phyloP scores from a whole-genome alignment of 1,284 basidiomycete species.

The Papiliotrema laurentii region DNA sequence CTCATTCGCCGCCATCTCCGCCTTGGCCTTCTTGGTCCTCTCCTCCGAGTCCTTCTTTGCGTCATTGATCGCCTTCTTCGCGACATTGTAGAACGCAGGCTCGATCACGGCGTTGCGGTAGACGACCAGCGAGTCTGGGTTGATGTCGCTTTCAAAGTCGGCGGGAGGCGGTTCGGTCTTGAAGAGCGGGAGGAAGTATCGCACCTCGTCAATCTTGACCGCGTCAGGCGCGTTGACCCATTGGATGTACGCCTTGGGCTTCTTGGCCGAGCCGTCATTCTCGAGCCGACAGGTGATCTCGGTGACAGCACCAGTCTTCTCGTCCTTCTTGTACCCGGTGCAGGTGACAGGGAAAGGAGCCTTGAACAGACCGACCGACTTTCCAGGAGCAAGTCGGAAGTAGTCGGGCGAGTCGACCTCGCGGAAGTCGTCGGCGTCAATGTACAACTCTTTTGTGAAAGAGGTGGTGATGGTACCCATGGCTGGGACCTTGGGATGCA shows the following conservation, averaged over 20 bases:
- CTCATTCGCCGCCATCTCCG: slow-evolving; percentile 41
- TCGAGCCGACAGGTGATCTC: slow-evolving; percentile 80
- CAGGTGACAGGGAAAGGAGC: slow-evolving; percentile 95
- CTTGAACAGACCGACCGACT: slow-evolving; percentile 94
- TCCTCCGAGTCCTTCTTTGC: slow-evolving; percentile 64
- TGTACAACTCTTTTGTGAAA: slow-evolving; percentile 86
- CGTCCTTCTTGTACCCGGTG: slow-evolving; percentile 75
- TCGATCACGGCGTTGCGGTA: slow-evolving; percentile 79
- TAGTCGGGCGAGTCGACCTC: slow-evolving; percentile 89
- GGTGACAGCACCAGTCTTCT: slow-evolving; percentile 62
- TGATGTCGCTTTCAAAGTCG: slow-evolving; percentile 79
- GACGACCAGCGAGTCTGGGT: slow-evolving; percentile 73
- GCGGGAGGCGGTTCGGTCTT: slow-evolving; percentile 85
- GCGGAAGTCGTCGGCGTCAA: slow-evolving; percentile 92
- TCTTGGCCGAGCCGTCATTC: slow-evolving; percentile 60
- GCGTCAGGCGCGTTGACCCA: slow-evolving; percentile 88
- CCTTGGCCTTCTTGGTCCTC: slow-evolving; percentile 58
- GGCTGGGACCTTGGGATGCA: slow-evolving; percentile 90
- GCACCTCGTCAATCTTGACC: slow-evolving; percentile 79
- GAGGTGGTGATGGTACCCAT: slow-evolving; percentile 80
- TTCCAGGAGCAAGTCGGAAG: slow-evolving; percentile 94
- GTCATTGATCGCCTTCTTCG: slow-evolving; percentile 62
- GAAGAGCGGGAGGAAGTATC: slow-evolving; percentile 91
- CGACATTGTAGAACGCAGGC: slow-evolving; percentile 80
- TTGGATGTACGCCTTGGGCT: slow-evolving; percentile 94